phyloP scores from a whole-genome alignment of 345 rosid species.

The Syzygium jambos region DNA sequence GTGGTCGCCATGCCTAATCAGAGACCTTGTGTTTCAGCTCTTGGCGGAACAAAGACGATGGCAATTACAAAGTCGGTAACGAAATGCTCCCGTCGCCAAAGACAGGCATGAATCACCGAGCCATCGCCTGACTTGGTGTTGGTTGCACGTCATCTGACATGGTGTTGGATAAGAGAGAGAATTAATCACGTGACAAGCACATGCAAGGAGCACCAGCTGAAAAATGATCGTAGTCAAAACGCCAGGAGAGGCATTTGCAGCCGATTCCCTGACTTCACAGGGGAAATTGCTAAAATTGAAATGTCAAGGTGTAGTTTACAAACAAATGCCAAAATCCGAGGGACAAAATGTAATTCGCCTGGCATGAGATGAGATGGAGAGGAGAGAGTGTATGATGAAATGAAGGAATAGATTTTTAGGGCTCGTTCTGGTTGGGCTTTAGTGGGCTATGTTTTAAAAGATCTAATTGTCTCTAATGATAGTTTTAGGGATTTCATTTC shows the following conservation, averaged over 20 bases:
- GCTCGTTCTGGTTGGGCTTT: neutral
- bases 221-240: neutral
- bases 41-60: too few species aligned
- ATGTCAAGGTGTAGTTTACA: neutral
- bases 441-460: neutral
- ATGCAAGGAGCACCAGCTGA: neutral
- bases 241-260: neutral
- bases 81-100: too few species aligned
- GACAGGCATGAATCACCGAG: neutral
- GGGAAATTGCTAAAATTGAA: neutral
- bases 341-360: neutral
- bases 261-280: neutral
- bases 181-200: neutral
- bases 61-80: too few species aligned
- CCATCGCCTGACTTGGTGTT: neutral
- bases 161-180: neutral
- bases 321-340: neutral
- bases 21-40: too few species aligned
- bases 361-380: neutral
- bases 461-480: accelerated
- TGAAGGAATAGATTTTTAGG: too few species aligned
- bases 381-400: neutral
- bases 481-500: neutral
- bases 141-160: neutral
- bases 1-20: too few species aligned